Percentiles rank a stretch among this genome's conserved stretches.
Conservation (phyloP, 129 eudicot genomes). For the Flaveria brownii region DNA sequence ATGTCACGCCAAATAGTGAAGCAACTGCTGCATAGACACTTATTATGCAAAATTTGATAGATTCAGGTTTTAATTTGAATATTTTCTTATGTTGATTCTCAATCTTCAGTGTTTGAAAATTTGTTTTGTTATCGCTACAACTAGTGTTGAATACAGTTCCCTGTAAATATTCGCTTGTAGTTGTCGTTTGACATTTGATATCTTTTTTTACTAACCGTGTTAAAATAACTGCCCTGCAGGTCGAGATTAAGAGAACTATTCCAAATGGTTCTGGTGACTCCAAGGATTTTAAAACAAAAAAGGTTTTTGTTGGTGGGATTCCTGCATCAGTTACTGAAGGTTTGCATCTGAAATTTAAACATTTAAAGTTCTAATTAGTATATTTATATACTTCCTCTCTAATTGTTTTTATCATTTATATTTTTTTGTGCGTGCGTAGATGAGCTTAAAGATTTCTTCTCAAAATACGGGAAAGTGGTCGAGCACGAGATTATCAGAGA, state of each 20-base stretch:
- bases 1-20: background rate
- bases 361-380: background rate
- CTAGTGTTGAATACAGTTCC: no score
- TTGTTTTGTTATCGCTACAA: no score
- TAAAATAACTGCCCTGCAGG: slow-evolving; percentile 40
- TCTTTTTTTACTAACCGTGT: no score
- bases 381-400: background rate
- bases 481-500: slow-evolving; percentile 94
- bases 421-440: slow-evolving; percentile 37
- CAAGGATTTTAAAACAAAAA: slow-evolving; percentile 84
- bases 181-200: no score
- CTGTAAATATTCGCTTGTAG: no score
- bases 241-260: slow-evolving; percentile 93
- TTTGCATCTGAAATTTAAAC: slow-evolving; percentile 22
- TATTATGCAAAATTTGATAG: background rate
- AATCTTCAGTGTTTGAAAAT: background rate
- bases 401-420: background rate
- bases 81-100: background rate
- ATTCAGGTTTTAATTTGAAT: no score
- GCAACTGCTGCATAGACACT: no score
- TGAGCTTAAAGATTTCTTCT: slow-evolving; percentile 79
- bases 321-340: slow-evolving; percentile 90
- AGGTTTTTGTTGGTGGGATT: slow-evolving; percentile 94
- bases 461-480: slow-evolving; percentile 81
- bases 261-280: slow-evolving; percentile 89